Evolutionary conservation across 164 flowering plant genomes (phyloP), one percentile per base, ranked within the genome.

Genomic region (Magnolia kwangsiensis): DNA sequence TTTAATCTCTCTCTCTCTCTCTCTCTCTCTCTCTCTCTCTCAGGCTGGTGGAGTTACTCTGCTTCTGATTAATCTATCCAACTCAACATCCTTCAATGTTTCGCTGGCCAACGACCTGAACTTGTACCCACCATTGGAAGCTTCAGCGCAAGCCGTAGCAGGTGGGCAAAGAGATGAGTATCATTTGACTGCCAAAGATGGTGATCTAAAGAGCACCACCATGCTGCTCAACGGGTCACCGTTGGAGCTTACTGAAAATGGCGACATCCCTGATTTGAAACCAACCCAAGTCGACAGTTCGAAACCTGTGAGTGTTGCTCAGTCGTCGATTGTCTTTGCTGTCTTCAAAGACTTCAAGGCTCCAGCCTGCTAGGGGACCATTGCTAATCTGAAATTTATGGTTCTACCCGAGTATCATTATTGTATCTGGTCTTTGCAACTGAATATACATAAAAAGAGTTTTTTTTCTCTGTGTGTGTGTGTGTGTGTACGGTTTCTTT

Each of bases 61-160:
- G 1, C 78, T 88, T 7, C 64, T 89, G 65, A 90, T 88, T 78
- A 91, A 89, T 82, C 79, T 91, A 86, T 83, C 87, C 51, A 88
- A 85, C 31, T 78, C 82, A 0, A 85, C 89, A 1, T 23, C 84
- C 8, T 86, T 83, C 67, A 50, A 80, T 5, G 80, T 88, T 11
- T 29, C 76, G 1, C 59, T 86, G 1, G 71, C 4, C 1, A 74
- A 79, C 29, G 90, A 89, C 58, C 1, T 67, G 63, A 85, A 88
- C 72, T 23, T 85, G 23, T 27, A 81, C 24, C 81, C 82, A 9
- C 20, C 68, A 2, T 16, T 9, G 6, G 61, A n/a, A 37, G 73
- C 19, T 19, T 50, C 20, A 55, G 61, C 23, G 74, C 24, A 76
- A 58, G 79, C 58, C 21, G 72, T 16, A 68, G 37, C 55, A 23